phyloP scores from a whole-genome alignment of 1,139 yeast species.

The Kodamaea suecica region DNA sequence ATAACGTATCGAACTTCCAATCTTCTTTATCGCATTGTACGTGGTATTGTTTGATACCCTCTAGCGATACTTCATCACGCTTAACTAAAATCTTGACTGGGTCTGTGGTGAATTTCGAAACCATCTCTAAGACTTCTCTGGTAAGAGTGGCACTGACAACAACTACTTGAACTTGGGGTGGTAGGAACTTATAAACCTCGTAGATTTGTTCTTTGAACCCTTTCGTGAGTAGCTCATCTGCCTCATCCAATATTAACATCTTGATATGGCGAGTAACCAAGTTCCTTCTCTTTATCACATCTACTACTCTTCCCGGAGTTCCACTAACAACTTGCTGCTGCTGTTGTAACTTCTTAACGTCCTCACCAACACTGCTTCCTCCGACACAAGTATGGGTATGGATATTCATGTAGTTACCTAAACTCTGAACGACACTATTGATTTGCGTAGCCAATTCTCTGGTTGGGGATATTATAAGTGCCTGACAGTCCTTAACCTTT shows the following conservation, averaged over 20 bases:
- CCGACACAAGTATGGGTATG: conserved; percentile 92
- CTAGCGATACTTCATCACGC: conserved; percentile 82
- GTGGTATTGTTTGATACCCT: conserved; percentile 86
- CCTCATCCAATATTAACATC: conserved; percentile 88
- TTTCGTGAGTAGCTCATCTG: conserved; percentile 85
- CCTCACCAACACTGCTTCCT: conserved; percentile 83
- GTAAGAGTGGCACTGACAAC: conserved; percentile 94
- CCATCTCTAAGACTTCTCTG: conserved; percentile 78
- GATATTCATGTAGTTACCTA: conserved; percentile 84
- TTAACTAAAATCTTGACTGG: conserved; percentile 90
- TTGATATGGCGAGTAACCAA: conserved; percentile 69
- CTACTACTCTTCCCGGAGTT: conserved; percentile 92
- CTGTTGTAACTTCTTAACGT: conserved; percentile 62
- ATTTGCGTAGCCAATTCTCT: conserved; percentile 92
- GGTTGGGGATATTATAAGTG: conserved; percentile 89
- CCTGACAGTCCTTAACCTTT: conserved; percentile 67
- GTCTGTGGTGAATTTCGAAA: conserved; percentile 82
- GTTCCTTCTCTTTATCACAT: conserved; percentile 76
- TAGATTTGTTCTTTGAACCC: conserved; percentile 93
- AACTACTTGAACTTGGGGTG: conserved; percentile 83
- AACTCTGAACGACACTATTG: conserved; percentile 74
- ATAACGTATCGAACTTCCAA: conserved; percentile 92
- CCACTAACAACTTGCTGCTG: conserved; percentile 96
- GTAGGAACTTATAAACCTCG: conserved; percentile 78
- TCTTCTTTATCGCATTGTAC: conserved; percentile 88